Evolutionary conservation across 2,329 filamentous ascomycete species (phyloP).

Genomic region (Penicillium oxalicum): DNA sequence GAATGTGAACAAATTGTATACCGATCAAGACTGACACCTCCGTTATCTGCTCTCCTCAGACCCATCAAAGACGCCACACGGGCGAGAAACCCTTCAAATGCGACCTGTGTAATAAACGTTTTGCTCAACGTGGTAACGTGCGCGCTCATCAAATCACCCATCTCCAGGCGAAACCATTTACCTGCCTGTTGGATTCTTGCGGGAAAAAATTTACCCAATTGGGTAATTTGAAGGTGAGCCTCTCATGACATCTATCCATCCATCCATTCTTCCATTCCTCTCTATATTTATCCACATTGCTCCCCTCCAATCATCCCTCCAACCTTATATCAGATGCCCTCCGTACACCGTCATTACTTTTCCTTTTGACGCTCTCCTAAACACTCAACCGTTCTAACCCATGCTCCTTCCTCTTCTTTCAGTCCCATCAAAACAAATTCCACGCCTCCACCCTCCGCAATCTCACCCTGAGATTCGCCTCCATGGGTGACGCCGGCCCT

Average conservation of each 20-base stretch:
- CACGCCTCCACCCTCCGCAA: conserved; percentile 67
- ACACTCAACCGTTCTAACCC: neutral
- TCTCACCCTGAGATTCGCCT: conserved; percentile 65
- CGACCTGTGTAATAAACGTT: conserved; percentile 71
- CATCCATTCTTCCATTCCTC: too few relatives aligned
- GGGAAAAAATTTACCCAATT: conserved; percentile 83
- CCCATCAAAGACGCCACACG: conserved; percentile 80
- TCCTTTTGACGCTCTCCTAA: too few relatives aligned
- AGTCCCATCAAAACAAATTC: conserved; percentile 93
- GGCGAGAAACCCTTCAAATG: conserved; percentile 81
- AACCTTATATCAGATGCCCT: too few relatives aligned
- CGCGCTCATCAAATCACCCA: conserved; percentile 79
- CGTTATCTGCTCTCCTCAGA: conserved; percentile 45
- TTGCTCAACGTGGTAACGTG: conserved; percentile 81
- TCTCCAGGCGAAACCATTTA: conserved; percentile 68
- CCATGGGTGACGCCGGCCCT: conserved; percentile 54
- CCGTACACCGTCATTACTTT: too few relatives aligned
- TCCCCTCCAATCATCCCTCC: neutral
- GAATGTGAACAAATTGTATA: neutral
- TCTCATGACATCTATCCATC: too few relatives aligned
- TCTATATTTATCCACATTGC: neutral
- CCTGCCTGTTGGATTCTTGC: conserved; percentile 76
- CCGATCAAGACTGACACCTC: neutral
- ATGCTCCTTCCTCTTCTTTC: neutral
- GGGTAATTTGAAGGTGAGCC: conserved; percentile 76